Percentiles rank a stretch among this genome's conserved stretches.
phyloP scores from a whole-genome alignment of 164 flowering plant genomes.

The Protea cynaroides region DNA sequence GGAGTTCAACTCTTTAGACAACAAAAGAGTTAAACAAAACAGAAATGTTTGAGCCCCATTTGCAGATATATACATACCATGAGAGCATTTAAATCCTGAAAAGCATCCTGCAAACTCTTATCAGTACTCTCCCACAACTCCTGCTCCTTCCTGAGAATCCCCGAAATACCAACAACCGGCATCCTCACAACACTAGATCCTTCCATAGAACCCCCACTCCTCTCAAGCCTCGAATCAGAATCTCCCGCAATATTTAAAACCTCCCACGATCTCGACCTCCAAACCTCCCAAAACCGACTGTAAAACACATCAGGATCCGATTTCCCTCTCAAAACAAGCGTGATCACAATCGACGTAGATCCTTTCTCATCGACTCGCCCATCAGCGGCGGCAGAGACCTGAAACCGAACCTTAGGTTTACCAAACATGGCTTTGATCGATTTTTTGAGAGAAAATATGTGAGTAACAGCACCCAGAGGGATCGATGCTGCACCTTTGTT shows the following conservation, averaged over 20 bases:
- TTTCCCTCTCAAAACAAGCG: constrained; percentile 68
- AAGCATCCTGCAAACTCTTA: constrained; percentile 91
- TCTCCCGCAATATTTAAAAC: constrained; percentile 7
- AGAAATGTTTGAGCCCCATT: neutral
- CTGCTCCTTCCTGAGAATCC: constrained; percentile 93
- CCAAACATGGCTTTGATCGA: constrained; percentile 72
- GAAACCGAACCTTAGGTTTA: constrained; percentile 71
- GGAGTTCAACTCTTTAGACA: no score
- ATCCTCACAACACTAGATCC: constrained; percentile 27
- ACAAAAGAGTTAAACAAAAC: neutral
- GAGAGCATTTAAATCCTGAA: constrained; percentile 93
- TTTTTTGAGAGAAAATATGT: constrained; percentile 60
- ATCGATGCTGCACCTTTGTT: constrained; percentile 19
- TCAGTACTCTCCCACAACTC: constrained; percentile 97
- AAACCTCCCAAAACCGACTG: constrained; percentile 61
- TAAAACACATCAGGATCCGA: constrained; percentile 55
- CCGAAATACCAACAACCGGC: constrained; percentile 78
- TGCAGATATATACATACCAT: constrained; percentile 45
- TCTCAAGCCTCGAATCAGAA: constrained; percentile 11
- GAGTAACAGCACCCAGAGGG: constrained; percentile 53
- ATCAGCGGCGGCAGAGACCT: constrained; percentile 30
- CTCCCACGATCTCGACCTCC: constrained; percentile 82
- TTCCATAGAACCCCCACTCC: constrained; percentile 17
- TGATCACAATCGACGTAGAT: constrained; percentile 37
- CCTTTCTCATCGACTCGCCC: constrained; percentile 27